Conservation (phyloP, 306 rosid species). For the Purshia tridentata region DNA sequence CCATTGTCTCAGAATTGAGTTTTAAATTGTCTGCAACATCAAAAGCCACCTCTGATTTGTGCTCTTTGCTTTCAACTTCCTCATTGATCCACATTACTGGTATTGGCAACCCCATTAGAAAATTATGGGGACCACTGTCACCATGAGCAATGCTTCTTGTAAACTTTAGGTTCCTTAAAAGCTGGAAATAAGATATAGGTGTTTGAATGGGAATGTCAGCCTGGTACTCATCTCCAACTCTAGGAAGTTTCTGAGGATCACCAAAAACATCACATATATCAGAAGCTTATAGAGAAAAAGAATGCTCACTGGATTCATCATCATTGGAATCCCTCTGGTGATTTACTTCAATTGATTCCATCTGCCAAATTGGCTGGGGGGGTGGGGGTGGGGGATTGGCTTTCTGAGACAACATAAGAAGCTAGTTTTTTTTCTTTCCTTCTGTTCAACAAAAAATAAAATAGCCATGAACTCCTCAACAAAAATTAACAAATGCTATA, state of each 20-base stretch:
- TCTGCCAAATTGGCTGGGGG: slow-evolving; percentile 39
- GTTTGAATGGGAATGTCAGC: slow-evolving; percentile 53
- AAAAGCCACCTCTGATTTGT: slow-evolving; percentile 18
- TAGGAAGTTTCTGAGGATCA: slow-evolving; percentile 55
- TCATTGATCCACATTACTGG: slow-evolving; percentile 56
- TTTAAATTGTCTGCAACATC: slow-evolving; percentile 29
- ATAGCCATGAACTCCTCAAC: neutral
- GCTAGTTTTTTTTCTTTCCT: neutral
- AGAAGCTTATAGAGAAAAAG: slow-evolving; percentile 44
- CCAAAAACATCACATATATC: slow-evolving; percentile 45
- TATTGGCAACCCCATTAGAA: slow-evolving; percentile 55
- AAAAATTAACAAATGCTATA: neutral
- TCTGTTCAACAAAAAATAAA: neutral
- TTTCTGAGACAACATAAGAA: slow-evolving; percentile 16
- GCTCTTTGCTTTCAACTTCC: slow-evolving; percentile 29
- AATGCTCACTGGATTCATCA: slow-evolving; percentile 41
- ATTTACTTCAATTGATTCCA: slow-evolving; percentile 39
- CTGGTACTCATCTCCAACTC: slow-evolving; percentile 68
- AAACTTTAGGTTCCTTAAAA: slow-evolving; percentile 14
- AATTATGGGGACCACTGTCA: slow-evolving; percentile 24
- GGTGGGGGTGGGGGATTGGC: no score
- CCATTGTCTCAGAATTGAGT: slow-evolving; percentile 25
- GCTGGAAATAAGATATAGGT: slow-evolving; percentile 32
- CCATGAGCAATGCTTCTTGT: slow-evolving; percentile 25
- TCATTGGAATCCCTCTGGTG: slow-evolving; percentile 29